phyloP scores from a whole-genome alignment of 305 asterid genomes.

The Fraxinus velutina region DNA sequence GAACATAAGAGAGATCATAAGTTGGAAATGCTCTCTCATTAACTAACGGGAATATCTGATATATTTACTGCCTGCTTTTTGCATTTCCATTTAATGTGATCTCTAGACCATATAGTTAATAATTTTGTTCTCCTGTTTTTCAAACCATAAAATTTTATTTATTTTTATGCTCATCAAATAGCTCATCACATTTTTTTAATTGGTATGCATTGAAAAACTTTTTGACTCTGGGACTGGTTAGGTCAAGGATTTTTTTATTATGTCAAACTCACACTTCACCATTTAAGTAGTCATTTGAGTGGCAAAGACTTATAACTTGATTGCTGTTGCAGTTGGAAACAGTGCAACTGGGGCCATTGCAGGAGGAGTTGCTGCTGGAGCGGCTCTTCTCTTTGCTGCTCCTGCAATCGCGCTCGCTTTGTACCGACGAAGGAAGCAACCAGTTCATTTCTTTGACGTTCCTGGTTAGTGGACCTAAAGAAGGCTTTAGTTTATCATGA shows the following conservation, averaged over 20 bases:
- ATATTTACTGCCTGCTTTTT: not conserved
- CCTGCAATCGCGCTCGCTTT: conserved; percentile 63
- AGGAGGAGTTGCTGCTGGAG: conserved; percentile 73
- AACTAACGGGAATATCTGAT: not conserved
- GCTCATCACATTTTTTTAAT: not conserved
- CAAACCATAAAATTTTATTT: not conserved
- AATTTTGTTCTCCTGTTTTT: not conserved
- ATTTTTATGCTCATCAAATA: not conserved
- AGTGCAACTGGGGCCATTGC: conserved; percentile 70
- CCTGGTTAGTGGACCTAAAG: conserved; percentile 47
- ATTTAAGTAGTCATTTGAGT: conserved; percentile 13
- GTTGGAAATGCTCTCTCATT: not conserved
- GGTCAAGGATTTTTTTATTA: not conserved
- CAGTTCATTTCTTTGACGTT: conserved; percentile 64
- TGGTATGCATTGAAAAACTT: not conserved
- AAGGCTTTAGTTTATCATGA: conserved; percentile 13
- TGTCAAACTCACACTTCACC: not conserved
- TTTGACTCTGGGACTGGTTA: not conserved
- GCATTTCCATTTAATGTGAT: not conserved
- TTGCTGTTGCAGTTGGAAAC: conserved; percentile 46
- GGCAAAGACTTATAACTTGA: conserved; percentile 19
- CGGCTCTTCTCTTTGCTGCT: conserved; percentile 65
- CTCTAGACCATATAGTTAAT: not conserved
- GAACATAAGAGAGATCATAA: not conserved
- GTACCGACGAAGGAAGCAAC: conserved; percentile 51